Base-by-base conservation (phyloP, 1,284 basidiomycete genomes). In the Ganoderma lingzhi region DNA sequence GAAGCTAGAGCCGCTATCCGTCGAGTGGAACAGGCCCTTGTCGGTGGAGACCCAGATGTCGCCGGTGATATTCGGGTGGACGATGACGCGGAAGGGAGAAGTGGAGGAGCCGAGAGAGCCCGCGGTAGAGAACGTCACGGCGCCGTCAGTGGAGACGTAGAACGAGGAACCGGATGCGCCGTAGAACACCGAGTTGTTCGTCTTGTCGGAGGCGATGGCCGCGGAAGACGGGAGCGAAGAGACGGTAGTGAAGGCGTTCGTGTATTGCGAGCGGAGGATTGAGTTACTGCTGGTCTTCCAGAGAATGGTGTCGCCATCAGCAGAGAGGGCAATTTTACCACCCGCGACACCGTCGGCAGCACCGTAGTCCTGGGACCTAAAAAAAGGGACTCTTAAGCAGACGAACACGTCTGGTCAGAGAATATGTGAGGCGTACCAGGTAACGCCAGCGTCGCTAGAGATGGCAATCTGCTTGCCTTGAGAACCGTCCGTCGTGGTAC, bases 41-140 rank as follows among this genome's bases (percentile, higher is more conserved):
- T 88, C 86, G 3, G 88, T 87, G 1, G 88, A 89, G 4, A 90
- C 87, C 88, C 88, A 90, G 30, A 90, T 79, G 74, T 90, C 89
- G 15, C 82, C 83, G 15, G 84, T 84, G 8, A 85, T 79, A 68
- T 78, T 80, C 10, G 86, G 85, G 76, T 90, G 82, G 28, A 88
- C 88, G 32, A 85, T 82, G 67, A 91, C 82, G 71, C 87, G 86
- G 64, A 80, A 80, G 3, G 87, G 83, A 0, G 83, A 78, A 10
- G 83, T 84, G 0, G 88, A 88, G 3, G 82, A 76, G 44, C 85
- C 87, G 14, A 90, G 81, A 10, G 82, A 77, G 32, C 83, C 83
- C 60, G 80, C 79, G 0, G 77, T 75, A 10, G 79, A 70, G 77
- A 90, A 91, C 0, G 88, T 86, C 70, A 83, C 82, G 6, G 86